Evolutionary conservation across 73 alveolate species (phyloP), one percentile per base, ranked within the genome.

Genomic region (Stentor coeruleus): DNA sequence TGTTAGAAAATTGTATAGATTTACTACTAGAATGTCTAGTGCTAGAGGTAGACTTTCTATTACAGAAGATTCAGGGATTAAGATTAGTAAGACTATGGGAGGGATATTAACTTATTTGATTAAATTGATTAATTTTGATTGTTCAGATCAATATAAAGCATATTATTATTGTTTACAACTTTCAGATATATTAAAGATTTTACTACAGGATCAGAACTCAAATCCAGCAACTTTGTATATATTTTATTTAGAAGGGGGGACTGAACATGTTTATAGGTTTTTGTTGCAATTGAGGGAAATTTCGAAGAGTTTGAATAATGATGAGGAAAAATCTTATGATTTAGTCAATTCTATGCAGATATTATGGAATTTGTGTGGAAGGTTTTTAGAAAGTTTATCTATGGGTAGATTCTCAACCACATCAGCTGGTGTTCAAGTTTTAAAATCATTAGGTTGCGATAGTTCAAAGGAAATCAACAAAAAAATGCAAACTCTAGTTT

Each of bases 311-410:
- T 31, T 66, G 11, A 20, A 33, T 2, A 33, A 66, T 20, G 40
- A 66, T 28, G 33, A 2, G 37, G 79, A 66, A 20, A 20, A 20
- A 20, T 66, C 79, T 31, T 66, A 66, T 66, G 79, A 66, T 31
- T 31, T 66, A 0, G 79, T 2, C 2, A 66, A 66, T 2, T 66
- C 79, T 66, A 28, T 66, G 33, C 79, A 66, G 37, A 66, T 66
- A 28, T 40, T 66, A 28, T 66, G 79, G 79, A 66, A 66, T 66
- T 33, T 66, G 1, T 66, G 79, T 66, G 79, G 79, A 66, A 66
- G 33, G 37, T 20, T 31, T 33, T 20, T 66, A 31, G 79, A 66
- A 66, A 40, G 36, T 31, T 33, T 66, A 26, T 37, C 79, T 26
- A 66, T 20, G n/a, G 79, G 79, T 20, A 49, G 20, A 20, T n/a